phyloP scores from a whole-genome alignment of 2,329 filamentous ascomycete species.

The Microdochium bolleyi region DNA sequence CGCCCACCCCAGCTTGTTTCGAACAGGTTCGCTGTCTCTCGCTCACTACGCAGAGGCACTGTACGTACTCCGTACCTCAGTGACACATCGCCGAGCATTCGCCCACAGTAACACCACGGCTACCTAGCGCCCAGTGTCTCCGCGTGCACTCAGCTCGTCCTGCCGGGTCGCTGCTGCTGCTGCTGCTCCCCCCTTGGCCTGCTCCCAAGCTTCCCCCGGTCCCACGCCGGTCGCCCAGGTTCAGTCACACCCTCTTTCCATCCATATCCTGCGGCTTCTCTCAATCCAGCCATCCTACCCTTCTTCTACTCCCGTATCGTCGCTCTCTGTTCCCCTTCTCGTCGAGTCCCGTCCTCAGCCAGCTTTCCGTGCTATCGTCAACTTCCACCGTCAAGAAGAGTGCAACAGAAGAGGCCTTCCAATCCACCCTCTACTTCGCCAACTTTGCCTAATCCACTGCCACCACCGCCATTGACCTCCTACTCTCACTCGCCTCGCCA shows the following conservation, averaged over 20 bases:
- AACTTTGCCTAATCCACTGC: not conserved
- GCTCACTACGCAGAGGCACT: not conserved
- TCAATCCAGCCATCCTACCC: conserved; percentile 8
- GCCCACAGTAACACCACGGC: not conserved
- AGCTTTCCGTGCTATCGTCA: conserved; percentile 13
- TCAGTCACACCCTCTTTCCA: not conserved
- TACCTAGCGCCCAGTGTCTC: no score
- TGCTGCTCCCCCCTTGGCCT: no score
- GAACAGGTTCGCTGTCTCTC: not conserved
- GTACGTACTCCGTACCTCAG: no score
- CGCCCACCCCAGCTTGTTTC: not conserved
- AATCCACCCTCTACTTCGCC: conserved; percentile 1
- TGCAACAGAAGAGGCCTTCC: conserved; percentile 8
- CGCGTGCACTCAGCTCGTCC: no score
- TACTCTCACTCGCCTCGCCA: not conserved
- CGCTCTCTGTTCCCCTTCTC: conserved; percentile 20
- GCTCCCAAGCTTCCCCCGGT: conserved; percentile 9
- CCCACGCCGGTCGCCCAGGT: not conserved
- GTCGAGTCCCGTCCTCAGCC: conserved; percentile 10
- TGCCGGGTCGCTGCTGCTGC: no score
- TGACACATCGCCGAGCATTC: no score
- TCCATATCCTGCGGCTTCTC: not conserved
- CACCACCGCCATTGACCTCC: not conserved
- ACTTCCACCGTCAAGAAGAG: conserved; percentile 11
- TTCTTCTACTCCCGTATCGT: conserved; percentile 17